Percentiles rank a stretch among this genome's conserved stretches.
These are phyloP conservation scores for Cryptococcus depauperatus DNA, from an alignment of 1,284 basidiomycete genomes.

Conservation along the genomic window DNA sequence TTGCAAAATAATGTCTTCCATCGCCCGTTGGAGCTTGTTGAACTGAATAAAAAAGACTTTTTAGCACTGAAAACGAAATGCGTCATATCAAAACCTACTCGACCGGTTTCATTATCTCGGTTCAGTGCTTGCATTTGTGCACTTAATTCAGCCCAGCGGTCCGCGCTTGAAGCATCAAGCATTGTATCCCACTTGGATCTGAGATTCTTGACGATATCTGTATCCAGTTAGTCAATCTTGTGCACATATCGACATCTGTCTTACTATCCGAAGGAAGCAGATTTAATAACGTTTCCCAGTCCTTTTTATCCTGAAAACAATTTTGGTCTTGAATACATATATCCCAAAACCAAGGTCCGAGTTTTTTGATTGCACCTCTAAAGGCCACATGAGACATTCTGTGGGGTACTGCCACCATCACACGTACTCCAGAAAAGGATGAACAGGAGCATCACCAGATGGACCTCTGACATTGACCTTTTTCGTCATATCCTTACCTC, in stretches of 20 bases:
- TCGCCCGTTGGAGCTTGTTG: slow-evolving; percentile 44
- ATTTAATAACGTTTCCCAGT: slow-evolving; percentile 66
- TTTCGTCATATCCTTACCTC: slow-evolving; percentile 72
- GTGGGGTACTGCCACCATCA: background rate
- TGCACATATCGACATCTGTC: background rate
- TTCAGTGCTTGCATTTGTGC: too few species aligned
- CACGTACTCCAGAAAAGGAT: slow-evolving; percentile 63
- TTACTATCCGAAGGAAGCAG: slow-evolving; percentile 59
- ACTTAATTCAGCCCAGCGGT: slow-evolving; percentile 65
- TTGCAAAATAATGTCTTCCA: slow-evolving; percentile 84
- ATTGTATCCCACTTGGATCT: slow-evolving; percentile 57
- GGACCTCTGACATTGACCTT: slow-evolving; percentile 62
- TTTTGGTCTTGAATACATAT: slow-evolving; percentile 81
- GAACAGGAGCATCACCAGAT: slow-evolving; percentile 50
- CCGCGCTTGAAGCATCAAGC: slow-evolving; percentile 53
- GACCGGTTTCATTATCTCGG: too few species aligned
- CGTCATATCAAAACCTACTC: background rate
- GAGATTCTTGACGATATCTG: slow-evolving; percentile 49
- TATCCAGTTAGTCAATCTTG: background rate
- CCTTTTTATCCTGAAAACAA: slow-evolving; percentile 63
- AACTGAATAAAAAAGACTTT: background rate
- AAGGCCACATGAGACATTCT: background rate
- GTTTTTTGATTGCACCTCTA: slow-evolving; percentile 48
- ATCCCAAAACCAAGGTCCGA: slow-evolving; percentile 56
- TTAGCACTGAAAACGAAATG: background rate